Evolutionary conservation across 352 stramenopile genomes (phyloP).

Genomic region (Pythium rishiriense): DNA sequence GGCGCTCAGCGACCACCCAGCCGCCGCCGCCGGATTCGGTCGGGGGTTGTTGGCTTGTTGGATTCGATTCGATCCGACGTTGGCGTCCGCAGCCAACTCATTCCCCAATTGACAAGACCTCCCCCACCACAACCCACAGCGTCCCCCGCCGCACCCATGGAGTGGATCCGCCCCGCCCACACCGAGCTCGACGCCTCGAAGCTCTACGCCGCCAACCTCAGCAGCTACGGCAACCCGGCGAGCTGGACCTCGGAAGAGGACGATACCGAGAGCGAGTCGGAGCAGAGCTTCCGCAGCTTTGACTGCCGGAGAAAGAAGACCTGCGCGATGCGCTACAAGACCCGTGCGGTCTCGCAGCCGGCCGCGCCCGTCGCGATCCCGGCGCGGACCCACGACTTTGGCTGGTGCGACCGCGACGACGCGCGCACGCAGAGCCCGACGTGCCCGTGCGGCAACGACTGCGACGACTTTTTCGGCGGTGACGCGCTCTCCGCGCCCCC

Average conservation of each 20-base stretch:
- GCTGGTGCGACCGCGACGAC: conserved; percentile 47
- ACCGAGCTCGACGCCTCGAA: background rate
- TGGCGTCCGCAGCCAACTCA: conserved; percentile 14
- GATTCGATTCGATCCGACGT: conserved; percentile 19
- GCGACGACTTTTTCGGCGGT: conserved; percentile 32
- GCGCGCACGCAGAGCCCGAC: conserved; percentile 29
- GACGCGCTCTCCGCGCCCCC: conserved; percentile 19
- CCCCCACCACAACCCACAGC: background rate
- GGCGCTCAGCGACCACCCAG: conserved; percentile 8
- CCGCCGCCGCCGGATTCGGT: conserved; percentile 1
- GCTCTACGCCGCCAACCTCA: background rate
- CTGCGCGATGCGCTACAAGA: conserved; percentile 39
- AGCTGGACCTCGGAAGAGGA: conserved; percentile 52
- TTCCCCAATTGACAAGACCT: conserved; percentile 34
- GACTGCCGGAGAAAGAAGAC: conserved; percentile 45
- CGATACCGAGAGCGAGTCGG: conserved; percentile 71
- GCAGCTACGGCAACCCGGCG: conserved; percentile 25
- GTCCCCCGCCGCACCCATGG: conserved; percentile 17
- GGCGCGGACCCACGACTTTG: conserved; percentile 41
- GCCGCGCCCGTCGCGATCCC: conserved; percentile 35
- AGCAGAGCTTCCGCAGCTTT: conserved; percentile 51
- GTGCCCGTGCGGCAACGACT: conserved; percentile 49
- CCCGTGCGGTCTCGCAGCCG: conserved; percentile 1
- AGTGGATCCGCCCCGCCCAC: conserved; percentile 17
- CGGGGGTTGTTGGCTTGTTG: conserved; percentile 3